phyloP scores from a whole-genome alignment of 139 green algal species.

The Coccomyxa sp. region DNA sequence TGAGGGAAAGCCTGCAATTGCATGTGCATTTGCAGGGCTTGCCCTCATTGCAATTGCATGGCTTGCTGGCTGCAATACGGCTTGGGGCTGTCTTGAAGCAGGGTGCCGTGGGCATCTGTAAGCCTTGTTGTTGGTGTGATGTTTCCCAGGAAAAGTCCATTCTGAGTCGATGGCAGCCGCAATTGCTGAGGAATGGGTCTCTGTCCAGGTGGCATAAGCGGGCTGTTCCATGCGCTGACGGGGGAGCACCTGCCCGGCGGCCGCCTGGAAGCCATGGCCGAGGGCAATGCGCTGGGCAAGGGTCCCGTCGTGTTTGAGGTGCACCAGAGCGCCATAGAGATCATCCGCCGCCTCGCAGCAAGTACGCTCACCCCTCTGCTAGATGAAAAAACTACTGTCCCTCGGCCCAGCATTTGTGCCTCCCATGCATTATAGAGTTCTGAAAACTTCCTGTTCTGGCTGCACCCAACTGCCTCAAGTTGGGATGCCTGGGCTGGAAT shows the following conservation, averaged over 20 bases:
- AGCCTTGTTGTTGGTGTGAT: too few species aligned
- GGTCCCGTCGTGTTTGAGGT: slow-evolving; percentile 71
- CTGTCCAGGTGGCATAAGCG: slow-evolving; percentile 40
- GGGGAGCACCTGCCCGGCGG: slow-evolving; percentile 30
- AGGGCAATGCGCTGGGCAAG: slow-evolving; percentile 74
- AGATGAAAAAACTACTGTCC: not conserved
- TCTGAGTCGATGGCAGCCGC: too few species aligned
- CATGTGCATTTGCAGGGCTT: too few species aligned
- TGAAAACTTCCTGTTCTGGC: not conserved
- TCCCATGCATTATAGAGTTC: not conserved
- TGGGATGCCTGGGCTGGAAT: too few species aligned
- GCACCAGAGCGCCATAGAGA: slow-evolving; percentile 25
- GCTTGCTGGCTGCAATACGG: too few species aligned
- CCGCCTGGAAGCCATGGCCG: slow-evolving; percentile 26
- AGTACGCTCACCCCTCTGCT: not conserved
- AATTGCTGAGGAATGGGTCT: too few species aligned
- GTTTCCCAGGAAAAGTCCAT: too few species aligned
- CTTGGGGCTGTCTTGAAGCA: too few species aligned
- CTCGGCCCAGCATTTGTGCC: not conserved
- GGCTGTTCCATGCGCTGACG: slow-evolving; percentile 35
- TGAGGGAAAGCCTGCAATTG: too few species aligned
- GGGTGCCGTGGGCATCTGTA: too few species aligned
- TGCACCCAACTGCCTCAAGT: too few species aligned
- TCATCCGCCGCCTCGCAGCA: slow-evolving; percentile 25
- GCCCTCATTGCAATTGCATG: too few species aligned